These are phyloP conservation scores for Penicillium sp. DNA, from an alignment of 2,329 filamentous ascomycete species.

Conservation along the genomic window DNA sequence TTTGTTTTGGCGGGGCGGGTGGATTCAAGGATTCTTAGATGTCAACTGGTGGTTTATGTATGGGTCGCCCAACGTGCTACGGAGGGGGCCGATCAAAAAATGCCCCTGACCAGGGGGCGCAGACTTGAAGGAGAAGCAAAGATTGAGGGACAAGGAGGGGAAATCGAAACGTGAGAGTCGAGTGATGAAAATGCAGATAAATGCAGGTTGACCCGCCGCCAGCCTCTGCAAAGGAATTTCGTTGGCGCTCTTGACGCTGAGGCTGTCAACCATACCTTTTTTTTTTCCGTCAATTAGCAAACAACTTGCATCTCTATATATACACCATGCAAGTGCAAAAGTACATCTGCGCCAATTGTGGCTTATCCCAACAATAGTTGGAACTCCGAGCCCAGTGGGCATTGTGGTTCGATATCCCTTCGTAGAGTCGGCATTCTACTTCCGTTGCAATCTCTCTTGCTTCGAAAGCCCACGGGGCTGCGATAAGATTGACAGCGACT, in stretches of 20 bases:
- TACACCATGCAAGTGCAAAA: not conserved
- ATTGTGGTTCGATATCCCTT: not conserved
- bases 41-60: not conserved
- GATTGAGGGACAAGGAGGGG: slow-evolving; percentile 1
- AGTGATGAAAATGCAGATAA: slow-evolving; percentile 4
- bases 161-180: not conserved
- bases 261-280: slow-evolving; percentile 5
- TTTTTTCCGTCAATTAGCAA: not conserved
- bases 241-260: slow-evolving; percentile 15
- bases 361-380: not conserved
- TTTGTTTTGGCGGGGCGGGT: not conserved
- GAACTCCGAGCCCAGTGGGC: no score
- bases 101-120: not conserved
- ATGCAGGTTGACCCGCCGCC: slow-evolving; percentile 6
- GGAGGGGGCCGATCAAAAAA: not conserved
- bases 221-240: not conserved
- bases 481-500: not conserved
- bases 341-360: not conserved
- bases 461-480: not conserved
- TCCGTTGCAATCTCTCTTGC: not conserved
- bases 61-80: not conserved
- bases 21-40: not conserved
- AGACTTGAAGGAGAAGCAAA: not conserved
- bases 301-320: not conserved
- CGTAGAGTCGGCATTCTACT: not conserved